These are phyloP conservation scores for Plectranthus barbatus DNA, from an alignment of 257 asterid species.

Conservation along the genomic window DNA sequence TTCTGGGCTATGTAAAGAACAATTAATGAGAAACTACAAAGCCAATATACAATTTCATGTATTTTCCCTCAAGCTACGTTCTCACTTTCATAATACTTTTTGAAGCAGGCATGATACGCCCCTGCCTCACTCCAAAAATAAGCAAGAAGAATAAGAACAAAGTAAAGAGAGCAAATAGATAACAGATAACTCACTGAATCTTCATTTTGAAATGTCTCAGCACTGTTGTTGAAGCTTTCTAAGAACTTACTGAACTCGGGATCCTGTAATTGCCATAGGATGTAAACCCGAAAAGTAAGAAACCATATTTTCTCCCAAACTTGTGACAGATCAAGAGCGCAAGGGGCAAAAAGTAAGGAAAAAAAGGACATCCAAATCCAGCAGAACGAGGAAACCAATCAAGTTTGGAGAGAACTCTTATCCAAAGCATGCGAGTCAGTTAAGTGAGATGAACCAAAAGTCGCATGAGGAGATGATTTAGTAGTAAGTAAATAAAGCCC, in stretches of 20 bases:
- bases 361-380: not conserved
- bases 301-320: not conserved
- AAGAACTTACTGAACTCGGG: conserved; percentile 62
- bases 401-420: not conserved
- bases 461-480: no score
- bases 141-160: not conserved
- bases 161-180: not conserved
- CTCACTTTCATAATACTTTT: not conserved
- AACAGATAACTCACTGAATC: conserved; percentile 46
- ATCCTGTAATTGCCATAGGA: conserved; percentile 53
- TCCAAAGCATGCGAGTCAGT: not conserved
- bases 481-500: no score
- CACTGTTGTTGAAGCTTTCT: conserved; percentile 37
- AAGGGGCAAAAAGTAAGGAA: not conserved
- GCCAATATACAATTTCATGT: not conserved
- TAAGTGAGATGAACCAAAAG: not conserved
- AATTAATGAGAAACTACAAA: not conserved
- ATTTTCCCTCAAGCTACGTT: not conserved
- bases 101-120: not conserved
- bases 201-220: conserved; percentile 32
- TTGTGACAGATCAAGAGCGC: not conserved
- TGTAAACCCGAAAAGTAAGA: conserved; percentile 12
- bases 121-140: not conserved
- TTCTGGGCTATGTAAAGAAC: not conserved
- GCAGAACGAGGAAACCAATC: not conserved